Percentiles rank a stretch among this genome's conserved stretches.
phyloP scores from a whole-genome alignment of 1,284 basidiomycete species.

The Marasmius sp. region DNA sequence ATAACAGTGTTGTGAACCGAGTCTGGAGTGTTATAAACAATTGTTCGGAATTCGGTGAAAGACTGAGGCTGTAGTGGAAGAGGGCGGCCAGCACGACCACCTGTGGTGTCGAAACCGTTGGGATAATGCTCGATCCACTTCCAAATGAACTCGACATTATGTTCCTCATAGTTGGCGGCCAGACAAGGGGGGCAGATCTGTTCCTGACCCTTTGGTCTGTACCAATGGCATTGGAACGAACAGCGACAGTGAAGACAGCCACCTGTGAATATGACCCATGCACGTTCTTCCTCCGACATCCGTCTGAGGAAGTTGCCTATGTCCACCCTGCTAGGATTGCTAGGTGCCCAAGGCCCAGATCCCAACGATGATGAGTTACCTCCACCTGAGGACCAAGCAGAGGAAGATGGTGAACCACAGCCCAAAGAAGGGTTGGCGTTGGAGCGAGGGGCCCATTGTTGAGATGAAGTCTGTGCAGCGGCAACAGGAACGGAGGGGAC shows the following conservation, averaged over 20 bases:
- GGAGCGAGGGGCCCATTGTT: too few relatives aligned
- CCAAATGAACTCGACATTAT: not conserved
- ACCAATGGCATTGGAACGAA: not conserved
- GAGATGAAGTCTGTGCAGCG: not conserved
- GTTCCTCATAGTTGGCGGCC: not conserved
- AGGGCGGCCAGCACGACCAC: not conserved
- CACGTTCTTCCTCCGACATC: not conserved
- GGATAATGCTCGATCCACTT: not conserved
- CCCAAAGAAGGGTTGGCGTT: not conserved
- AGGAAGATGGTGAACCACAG: not conserved
- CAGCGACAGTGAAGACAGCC: not conserved
- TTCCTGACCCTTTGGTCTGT: not conserved
- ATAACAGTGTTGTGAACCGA: not conserved
- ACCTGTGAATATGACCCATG: not conserved
- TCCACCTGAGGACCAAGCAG: too few relatives aligned
- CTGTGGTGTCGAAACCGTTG: not conserved
- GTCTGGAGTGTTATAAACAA: not conserved
- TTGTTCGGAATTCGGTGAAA: not conserved
- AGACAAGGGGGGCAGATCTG: not conserved
- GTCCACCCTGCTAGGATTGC: too few relatives aligned
- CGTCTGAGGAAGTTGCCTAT: not conserved
- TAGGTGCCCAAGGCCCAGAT: too few relatives aligned
- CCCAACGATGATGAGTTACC: not conserved
- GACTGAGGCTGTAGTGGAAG: not conserved
- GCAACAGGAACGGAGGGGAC: not conserved